Evolutionary conservation across 768 basidiomycete species (phyloP), one percentile per base, ranked within the genome.

Genomic region (Trametes elegans): DNA sequence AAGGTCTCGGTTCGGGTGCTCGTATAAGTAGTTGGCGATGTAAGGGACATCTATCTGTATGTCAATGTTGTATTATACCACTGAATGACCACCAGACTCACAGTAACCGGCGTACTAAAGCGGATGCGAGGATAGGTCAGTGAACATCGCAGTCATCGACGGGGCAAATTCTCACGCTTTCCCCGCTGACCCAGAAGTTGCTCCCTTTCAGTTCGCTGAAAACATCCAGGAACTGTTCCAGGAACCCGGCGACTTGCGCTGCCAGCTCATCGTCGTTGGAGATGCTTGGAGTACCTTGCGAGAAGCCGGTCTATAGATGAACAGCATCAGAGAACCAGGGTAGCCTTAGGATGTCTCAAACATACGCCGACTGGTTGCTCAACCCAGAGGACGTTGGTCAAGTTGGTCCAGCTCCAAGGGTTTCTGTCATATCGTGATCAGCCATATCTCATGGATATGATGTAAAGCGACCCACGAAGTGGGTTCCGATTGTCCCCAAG

Each of bases 181-280:
- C 87, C 29, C 87, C 87, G 21, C 79, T 76, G 5, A 89, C 63
- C 63, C 79, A 89, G 23, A 88, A 73, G n/a, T 84, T 84, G 69
- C 85, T 88, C 16, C 76, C 75, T 61, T 87, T 87, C 43, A 90
- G 64, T 60, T 90, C 88, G 0, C 74, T 71, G 68, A 90, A 90
- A 6, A 88, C 81, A 28, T 82, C 76, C 5, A 90, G 72, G 70
- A 89, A 90, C 61, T 90, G 88, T 53, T 82, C 79, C 58, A 90
- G 50, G 67, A 89, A 89, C 0, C 68, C 77, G 23, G 71, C 65
- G 18, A 78, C 69, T 58, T 79, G 72, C 21, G 73, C 80, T 36
- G 82, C 83, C 0, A 87, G 72, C 55, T 84, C 75, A 54, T 79
- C 62, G 57, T 87, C 77, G 40, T 78, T 84, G 19, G 65, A 64